Evolutionary conservation across 1,139 yeast species (phyloP).

Genomic region (Nakaseomyces delphensis): DNA sequence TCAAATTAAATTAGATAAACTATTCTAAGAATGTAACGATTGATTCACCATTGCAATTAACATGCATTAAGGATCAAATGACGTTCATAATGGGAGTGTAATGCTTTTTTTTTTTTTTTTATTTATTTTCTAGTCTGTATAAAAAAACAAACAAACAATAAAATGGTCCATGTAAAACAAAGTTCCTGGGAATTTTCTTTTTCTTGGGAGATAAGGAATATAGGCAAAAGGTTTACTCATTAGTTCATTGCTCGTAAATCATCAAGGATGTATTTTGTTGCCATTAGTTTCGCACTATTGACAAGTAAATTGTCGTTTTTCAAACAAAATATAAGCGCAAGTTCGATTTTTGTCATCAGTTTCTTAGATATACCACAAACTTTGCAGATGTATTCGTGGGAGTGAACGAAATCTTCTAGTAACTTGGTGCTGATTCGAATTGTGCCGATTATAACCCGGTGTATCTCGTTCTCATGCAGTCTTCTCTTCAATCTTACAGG

Average conservation of each 20-base stretch:
- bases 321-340: conserved; percentile 35
- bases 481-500: conserved; percentile 32
- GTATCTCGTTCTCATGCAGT: conserved; percentile 35
- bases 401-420: conserved; percentile 44
- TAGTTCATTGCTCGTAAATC: conserved; percentile 8
- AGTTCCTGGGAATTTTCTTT: no score
- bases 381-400: conserved; percentile 43
- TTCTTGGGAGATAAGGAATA: no score
- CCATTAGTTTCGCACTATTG: conserved; percentile 18
- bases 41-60: no score
- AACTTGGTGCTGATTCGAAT: conserved; percentile 44
- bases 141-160: no score
- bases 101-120: no score
- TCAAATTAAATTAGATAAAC: no score
- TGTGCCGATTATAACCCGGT: conserved; percentile 42
- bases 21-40: no score
- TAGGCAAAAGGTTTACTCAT: no score
- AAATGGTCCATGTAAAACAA: no score
- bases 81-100: no score
- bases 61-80: no score
- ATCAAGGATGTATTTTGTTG: conserved; percentile 12
- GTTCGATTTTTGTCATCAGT: conserved; percentile 41
- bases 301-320: conserved; percentile 19
- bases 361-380: conserved; percentile 42
- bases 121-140: no score